Percentiles rank a stretch among this genome's conserved stretches.
Conservation (phyloP, 345 rosid genomes). For the Rubroshorea leprosula region DNA sequence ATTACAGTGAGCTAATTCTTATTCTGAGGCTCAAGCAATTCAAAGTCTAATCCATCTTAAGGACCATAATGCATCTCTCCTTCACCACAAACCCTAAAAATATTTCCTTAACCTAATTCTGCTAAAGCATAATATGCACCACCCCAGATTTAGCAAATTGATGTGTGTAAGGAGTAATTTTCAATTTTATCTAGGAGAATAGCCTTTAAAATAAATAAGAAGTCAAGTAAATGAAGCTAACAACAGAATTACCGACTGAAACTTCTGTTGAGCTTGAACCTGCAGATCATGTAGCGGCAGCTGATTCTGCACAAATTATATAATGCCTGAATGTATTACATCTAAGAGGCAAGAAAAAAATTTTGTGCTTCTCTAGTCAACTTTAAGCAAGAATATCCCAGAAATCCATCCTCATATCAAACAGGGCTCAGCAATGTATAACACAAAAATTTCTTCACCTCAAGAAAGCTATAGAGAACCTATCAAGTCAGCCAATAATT, state of each 20-base stretch:
- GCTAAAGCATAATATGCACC: not conserved
- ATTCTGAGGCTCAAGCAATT: not conserved
- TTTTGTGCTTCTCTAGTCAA: not conserved
- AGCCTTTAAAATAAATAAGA: not conserved
- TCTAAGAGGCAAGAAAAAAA: slow-evolving; percentile 2
- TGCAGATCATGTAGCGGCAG: slow-evolving; percentile 61
- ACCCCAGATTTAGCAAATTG: not conserved
- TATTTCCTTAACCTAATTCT: not conserved
- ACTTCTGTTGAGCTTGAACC: slow-evolving; percentile 70
- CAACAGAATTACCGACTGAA: slow-evolving; percentile 43
- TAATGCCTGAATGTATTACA: slow-evolving; percentile 5
- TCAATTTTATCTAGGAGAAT: not conserved
- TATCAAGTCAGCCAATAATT: not conserved
- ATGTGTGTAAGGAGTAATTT: not conserved
- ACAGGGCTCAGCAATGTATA: not conserved
- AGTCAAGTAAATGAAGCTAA: slow-evolving; percentile 8
- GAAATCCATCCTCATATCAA: not conserved
- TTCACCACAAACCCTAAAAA: not conserved
- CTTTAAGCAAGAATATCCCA: not conserved
- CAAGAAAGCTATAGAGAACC: slow-evolving; percentile 1
- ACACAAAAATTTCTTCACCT: not conserved
- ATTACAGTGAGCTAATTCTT: not conserved
- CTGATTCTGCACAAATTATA: slow-evolving; percentile 41
- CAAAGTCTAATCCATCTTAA: not conserved
- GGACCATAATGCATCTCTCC: too few relatives aligned